Conservation (phyloP, 306 rosid species). For the Elaeagnus macrophylla region DNA sequence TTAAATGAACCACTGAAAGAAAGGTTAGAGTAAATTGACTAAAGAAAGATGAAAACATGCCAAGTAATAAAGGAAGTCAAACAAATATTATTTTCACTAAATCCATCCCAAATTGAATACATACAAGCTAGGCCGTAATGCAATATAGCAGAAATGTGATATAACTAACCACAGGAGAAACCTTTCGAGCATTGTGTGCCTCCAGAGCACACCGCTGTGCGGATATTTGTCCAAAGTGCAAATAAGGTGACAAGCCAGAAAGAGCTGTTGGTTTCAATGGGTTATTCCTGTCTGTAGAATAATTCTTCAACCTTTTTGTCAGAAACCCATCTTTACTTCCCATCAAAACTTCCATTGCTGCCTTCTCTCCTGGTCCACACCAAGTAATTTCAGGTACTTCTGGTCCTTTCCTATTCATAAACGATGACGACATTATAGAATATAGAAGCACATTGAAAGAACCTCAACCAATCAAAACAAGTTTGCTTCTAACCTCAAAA, state of each 20-base stretch:
- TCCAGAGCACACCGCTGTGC: conserved; percentile 94
- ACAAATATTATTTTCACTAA: background rate
- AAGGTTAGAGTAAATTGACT: background rate
- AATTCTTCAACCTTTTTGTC: conserved; percentile 67
- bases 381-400: conserved; percentile 91
- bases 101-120: background rate
- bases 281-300: conserved; percentile 57
- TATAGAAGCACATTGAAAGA: conserved; percentile 11
- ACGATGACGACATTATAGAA: conserved; percentile 10
- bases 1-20: conserved; percentile 7
- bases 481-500: conserved; percentile 47
- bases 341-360: conserved; percentile 74
- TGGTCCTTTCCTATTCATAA: conserved; percentile 48
- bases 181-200: conserved; percentile 43
- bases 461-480: background rate
- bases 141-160: background rate
- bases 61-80: background rate
- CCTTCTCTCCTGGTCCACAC: conserved; percentile 81
- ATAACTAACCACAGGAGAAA: conserved; percentile 51
- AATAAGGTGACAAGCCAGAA: conserved; percentile 86
- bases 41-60: background rate
- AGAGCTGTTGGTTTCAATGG: conserved; percentile 63
- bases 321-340: conserved; percentile 76
- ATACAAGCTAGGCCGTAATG: background rate
- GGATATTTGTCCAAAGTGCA: conserved; percentile 91